Evolutionary conservation across 2,329 filamentous ascomycete genomes (phyloP).

Genomic region (Hirsutella rhossiliensis): DNA sequence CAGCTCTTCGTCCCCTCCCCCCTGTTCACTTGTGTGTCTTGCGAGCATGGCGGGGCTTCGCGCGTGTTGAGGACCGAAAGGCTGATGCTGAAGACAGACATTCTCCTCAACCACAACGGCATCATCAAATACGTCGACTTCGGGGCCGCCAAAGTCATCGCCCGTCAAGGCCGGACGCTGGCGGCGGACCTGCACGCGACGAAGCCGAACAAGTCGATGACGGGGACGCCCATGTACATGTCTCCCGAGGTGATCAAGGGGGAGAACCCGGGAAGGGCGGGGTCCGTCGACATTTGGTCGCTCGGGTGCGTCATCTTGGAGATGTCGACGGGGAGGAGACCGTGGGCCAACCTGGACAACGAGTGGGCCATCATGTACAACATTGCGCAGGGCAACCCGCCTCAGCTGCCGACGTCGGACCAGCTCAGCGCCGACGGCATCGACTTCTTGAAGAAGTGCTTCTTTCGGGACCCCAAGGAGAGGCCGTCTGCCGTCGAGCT

Average conservation of each 20-base stretch:
- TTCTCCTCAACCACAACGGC: constrained; percentile 91
- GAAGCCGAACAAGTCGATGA: constrained; percentile 79
- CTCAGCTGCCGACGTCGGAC: constrained; percentile 67
- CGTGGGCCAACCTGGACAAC: constrained; percentile 93
- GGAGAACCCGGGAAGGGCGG: constrained; percentile 65
- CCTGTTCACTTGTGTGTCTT: too few species aligned
- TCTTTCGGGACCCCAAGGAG: constrained; percentile 68
- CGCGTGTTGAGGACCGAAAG: neutral
- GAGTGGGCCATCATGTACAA: constrained; percentile 99
- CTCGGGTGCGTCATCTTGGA: constrained; percentile 93
- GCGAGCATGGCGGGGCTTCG: too few species aligned
- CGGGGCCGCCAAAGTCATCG: constrained; percentile 92
- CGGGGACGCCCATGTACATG: constrained; percentile 99
- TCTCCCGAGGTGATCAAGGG: constrained; percentile 97
- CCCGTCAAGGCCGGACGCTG: constrained; percentile 80
- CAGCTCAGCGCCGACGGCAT: constrained; percentile 77
- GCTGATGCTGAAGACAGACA: constrained; percentile 44
- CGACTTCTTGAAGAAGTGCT: constrained; percentile 81
- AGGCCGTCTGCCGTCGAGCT: constrained; percentile 77
- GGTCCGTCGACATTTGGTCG: constrained; percentile 91
- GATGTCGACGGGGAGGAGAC: constrained; percentile 89
- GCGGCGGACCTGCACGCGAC: constrained; percentile 46
- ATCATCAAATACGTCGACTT: constrained; percentile 99
- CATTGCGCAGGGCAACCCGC: constrained; percentile 92
- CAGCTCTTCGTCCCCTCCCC: too few species aligned